Base-by-base conservation (phyloP, 306 rosid species). In the Hippophae gyantsensis region DNA sequence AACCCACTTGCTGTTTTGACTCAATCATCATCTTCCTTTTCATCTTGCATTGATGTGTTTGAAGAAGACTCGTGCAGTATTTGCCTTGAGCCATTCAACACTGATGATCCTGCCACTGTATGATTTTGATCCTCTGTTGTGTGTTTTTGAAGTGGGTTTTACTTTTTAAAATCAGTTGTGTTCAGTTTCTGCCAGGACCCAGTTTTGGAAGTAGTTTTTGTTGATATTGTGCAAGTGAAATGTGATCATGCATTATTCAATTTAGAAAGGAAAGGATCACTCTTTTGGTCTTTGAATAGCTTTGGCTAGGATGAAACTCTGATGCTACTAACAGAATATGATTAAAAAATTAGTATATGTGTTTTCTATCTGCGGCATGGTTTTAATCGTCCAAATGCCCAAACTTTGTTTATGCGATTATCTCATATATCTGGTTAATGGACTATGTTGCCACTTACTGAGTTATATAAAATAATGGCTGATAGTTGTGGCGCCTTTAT, bases 51-150 rank as follows among this genome's bases (percentile, higher is more conserved):
- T 2, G 95, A 90, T 65, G 54, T 51, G 61, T 62, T 13, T 45
- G 52, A 48, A 1, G 97, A 86, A 47, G 94, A 90, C 64, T 80
- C 76, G 42, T 90, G 97, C 78, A 87, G 97, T 58, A 87, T 90
- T 13, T 90, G 97, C 68, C 80, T 90, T 0, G 94, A 89, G 59
- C 77, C 93, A 10, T 89, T 89, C 78, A 65, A 54, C 64, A 7
- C 82, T 40, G 56, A 81, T 6, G 94, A 89, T 63, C 97, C 95
- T 9, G 68, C 86, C n/a, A 78, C 86, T 56, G 97, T 89, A 86
- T 61, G 79, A 60, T 57, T 56, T 52, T 62, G 7, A 13, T 0
- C 51, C 58, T 23, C 6, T 8, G 23, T 43, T 53, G 13, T 18
- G 13, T 42, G 3, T 49, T 12, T 12, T 9, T 54, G 10, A 10